A percentile compares a stretch with the other conserved stretches of the same genome.
Evolutionary conservation across 192 early-diverging fungal genomes (phyloP).

Genomic region (Dimargaris cristalligena): DNA sequence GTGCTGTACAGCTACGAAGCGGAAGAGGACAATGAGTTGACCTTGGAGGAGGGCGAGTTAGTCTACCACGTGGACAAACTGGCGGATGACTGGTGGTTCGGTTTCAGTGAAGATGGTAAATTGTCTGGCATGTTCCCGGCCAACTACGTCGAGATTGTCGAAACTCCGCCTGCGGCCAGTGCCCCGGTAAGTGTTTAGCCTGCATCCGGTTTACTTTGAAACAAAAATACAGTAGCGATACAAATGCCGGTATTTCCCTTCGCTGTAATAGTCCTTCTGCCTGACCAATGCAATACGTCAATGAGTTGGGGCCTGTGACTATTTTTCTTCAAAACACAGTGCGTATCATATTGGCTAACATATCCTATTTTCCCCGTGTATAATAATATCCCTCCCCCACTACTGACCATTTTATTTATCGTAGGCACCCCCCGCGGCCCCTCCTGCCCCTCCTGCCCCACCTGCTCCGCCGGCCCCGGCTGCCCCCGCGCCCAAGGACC

Average conservation of each 20-base stretch:
- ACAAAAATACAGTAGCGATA: background rate
- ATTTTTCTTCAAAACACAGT: slow-evolving; percentile 5
- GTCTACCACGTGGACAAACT: slow-evolving; percentile 61
- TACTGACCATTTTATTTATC: background rate
- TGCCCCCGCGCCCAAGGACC: slow-evolving; percentile 5
- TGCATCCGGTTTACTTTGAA: too few relatives aligned
- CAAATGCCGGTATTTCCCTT: background rate
- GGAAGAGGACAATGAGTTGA: slow-evolving; percentile 70
- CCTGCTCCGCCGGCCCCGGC: slow-evolving; percentile 12
- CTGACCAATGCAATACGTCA: slow-evolving; percentile 8
- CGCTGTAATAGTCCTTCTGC: background rate
- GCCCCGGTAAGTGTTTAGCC: too few relatives aligned
- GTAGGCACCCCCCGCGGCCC: slow-evolving; percentile 13
- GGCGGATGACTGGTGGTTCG: slow-evolving; percentile 90
- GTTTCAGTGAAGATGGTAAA: slow-evolving; percentile 51
- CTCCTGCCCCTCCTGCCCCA: slow-evolving; percentile 2
- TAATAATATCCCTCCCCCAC: background rate
- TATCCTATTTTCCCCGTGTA: slow-evolving; percentile 8
- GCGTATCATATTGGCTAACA: background rate
- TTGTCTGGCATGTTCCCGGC: slow-evolving; percentile 70
- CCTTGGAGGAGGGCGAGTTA: slow-evolving; percentile 64
- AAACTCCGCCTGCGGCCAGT: slow-evolving; percentile 16
- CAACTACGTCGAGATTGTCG: slow-evolving; percentile 43
- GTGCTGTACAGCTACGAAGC: slow-evolving; percentile 69
- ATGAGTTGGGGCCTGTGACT: slow-evolving; percentile 12